Conservation (phyloP, 305 asterid genomes). For the Fraxinus xanthoxyloides region DNA sequence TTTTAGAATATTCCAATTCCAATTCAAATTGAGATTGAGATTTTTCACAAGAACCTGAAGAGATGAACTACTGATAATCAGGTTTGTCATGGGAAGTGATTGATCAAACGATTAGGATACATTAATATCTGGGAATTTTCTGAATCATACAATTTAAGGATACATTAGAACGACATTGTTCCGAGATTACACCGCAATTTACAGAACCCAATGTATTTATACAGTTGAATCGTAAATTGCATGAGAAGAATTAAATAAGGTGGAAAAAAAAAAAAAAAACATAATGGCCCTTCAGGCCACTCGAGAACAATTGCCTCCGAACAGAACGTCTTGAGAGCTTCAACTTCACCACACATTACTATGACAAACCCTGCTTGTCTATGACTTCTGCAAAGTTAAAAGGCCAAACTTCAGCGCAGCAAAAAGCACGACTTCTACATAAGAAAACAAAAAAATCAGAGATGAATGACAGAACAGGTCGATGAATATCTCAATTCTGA, state of each 20-base stretch:
- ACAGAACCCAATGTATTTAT: constrained; percentile 49
- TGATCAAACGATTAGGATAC: background rate
- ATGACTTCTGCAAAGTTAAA: constrained; percentile 7
- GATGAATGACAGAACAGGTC: background rate
- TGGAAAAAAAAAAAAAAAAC: background rate
- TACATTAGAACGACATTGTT: constrained; percentile 14
- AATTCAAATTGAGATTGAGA: background rate
- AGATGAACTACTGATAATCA: background rate
- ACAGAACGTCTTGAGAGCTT: background rate
- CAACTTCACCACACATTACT: background rate
- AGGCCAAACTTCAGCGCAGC: constrained; percentile 19
- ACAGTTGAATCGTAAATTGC: constrained; percentile 45
- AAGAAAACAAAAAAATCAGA: background rate
- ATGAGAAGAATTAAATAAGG: constrained; percentile 18
- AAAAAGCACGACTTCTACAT: background rate
- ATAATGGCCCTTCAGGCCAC: constrained; percentile 15
- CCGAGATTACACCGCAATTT: constrained; percentile 41
- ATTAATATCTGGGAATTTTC: background rate
- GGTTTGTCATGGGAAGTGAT: background rate
- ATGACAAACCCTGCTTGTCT: background rate
- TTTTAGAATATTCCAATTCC: background rate
- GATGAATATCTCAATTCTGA: background rate
- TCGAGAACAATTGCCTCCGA: constrained; percentile 36
- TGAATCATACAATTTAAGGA: constrained; percentile 9
- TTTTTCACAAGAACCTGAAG: background rate